Evolutionary conservation across 2,329 filamentous ascomycete species (phyloP).

Genomic region (Aspergillus fumigatus): DNA sequence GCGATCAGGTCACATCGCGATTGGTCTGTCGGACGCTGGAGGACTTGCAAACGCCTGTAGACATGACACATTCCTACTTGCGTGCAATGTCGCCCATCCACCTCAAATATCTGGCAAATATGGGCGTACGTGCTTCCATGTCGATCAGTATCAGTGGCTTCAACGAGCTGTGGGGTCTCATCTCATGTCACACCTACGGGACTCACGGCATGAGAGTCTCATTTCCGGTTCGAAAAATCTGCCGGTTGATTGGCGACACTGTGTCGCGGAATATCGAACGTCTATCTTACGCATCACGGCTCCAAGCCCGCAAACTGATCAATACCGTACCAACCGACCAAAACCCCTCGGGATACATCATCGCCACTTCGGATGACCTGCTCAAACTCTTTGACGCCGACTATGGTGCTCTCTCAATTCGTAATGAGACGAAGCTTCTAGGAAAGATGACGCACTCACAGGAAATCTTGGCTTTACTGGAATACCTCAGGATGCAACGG

Average conservation of each 20-base stretch:
- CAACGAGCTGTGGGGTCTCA: slow-evolving; percentile 78
- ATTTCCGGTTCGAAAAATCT: slow-evolving; percentile 90
- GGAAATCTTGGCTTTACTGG: slow-evolving; percentile 76
- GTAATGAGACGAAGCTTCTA: slow-evolving; percentile 82
- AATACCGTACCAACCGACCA: slow-evolving; percentile 77
- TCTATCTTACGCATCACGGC: slow-evolving; percentile 75
- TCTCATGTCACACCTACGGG: slow-evolving; percentile 82
- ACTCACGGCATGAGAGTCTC: slow-evolving; percentile 81
- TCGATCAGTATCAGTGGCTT: slow-evolving; percentile 89
- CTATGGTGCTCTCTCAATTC: slow-evolving; percentile 77
- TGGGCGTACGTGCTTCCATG: slow-evolving; percentile 92
- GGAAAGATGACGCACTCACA: slow-evolving; percentile 71
- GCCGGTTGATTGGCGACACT: slow-evolving; percentile 77
- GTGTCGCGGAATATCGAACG: slow-evolving; percentile 84
- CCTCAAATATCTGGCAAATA: slow-evolving; percentile 79
- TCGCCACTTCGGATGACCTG: slow-evolving; percentile 81
- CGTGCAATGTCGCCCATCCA: slow-evolving; percentile 82
- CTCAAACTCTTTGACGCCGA: slow-evolving; percentile 82
- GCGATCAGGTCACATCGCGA: slow-evolving; percentile 72
- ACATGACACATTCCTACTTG: slow-evolving; percentile 79
- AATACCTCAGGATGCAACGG: slow-evolving; percentile 73
- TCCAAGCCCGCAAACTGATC: slow-evolving; percentile 83
- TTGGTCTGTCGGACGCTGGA: slow-evolving; percentile 71
- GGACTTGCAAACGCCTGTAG: slow-evolving; percentile 64
- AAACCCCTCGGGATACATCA: slow-evolving; percentile 85